Conservation (phyloP, 495 filamentous ascomycete species). For the Chaetomium tenue region DNA sequence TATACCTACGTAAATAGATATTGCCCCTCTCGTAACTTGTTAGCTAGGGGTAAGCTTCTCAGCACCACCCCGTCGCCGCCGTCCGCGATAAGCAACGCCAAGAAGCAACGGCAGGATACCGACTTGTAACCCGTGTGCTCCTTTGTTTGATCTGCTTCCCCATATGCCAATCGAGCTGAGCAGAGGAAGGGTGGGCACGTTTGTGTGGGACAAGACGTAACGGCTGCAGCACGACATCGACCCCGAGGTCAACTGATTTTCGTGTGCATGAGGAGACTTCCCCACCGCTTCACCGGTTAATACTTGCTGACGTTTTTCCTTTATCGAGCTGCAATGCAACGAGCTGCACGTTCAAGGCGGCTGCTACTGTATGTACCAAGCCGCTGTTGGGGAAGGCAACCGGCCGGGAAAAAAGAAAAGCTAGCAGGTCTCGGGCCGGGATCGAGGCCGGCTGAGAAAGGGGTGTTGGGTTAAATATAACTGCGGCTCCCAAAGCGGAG, state of each 20-base stretch:
- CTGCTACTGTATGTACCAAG: conserved; percentile 7
- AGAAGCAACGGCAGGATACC: not conserved
- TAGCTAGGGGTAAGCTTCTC: no score
- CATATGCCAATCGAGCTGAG: not conserved
- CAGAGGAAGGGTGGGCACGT: conserved; percentile 5
- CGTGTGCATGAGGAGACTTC: not conserved
- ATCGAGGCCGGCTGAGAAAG: not conserved
- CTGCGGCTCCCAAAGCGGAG: not conserved
- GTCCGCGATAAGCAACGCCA: not conserved
- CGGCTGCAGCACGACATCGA: conserved; percentile 8
- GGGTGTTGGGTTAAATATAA: not conserved
- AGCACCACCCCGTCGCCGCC: no score
- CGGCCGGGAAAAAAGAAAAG: not conserved
- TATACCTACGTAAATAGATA: no score
- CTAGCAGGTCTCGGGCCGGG: not conserved
- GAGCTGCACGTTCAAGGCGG: not conserved
- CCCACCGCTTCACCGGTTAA: conserved; percentile 5
- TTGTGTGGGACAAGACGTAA: conserved; percentile 5
- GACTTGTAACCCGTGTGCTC: no score
- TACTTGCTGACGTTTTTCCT: not conserved
- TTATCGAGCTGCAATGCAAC: not conserved
- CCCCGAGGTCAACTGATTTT: not conserved
- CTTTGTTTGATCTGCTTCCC: not conserved
- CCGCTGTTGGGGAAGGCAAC: conserved; percentile 1
- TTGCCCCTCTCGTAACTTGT: no score